Base-by-base conservation (phyloP, 106 monocot species). In the Vanilla planifolia region DNA sequence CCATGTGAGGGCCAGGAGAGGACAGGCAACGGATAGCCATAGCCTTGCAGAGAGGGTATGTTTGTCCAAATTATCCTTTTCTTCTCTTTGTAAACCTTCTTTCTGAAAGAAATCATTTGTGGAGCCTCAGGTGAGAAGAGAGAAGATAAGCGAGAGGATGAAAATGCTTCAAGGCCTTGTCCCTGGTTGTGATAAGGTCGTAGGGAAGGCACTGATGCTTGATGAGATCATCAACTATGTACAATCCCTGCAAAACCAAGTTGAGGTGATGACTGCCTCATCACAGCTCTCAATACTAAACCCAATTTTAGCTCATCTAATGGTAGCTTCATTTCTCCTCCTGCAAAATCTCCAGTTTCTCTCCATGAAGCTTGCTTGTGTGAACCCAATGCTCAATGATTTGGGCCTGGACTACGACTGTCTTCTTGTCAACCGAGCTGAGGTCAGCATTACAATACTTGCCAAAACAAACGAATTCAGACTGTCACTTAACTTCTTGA, bases 211-310 rank as follows among this genome's bases (percentile, higher is more conserved):
- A 15, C 60, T 77, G 10, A 73, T 81, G 76, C 68, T 81, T 32
- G 81, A 81, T 56, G 81, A 81, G 60, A 77, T 81, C 16, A 81
- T 81, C 41, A 81, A 81, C 33, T 81, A 81, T 48, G 81, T 81
- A 11, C 81, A 81, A 35, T 76, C 81, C 5, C 29, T 81, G 42
- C 81, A 81, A 59, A 67, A 64, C 14, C 81, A 81, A 65, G 77
- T 81, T 33, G 81, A 81, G 77, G 81, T 81, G 33, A 28, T 40
- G 24, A 21, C 24, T 45, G 0, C n/a, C n/a, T n/a, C n/a, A n/a
- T n/a, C n/a, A n/a, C n/a, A n/a, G n/a, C n/a, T n/a, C n/a, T n/a
- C n/a, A n/a, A n/a, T n/a, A n/a, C n/a, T n/a, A n/a, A n/a, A n/a
- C n/a, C n/a, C n/a, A n/a, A n/a, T n/a, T n/a, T n/a, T n/a, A n/a